phyloP scores from a whole-genome alignment of 2,329 filamentous ascomycete species.

The Beauveria medogensis region DNA sequence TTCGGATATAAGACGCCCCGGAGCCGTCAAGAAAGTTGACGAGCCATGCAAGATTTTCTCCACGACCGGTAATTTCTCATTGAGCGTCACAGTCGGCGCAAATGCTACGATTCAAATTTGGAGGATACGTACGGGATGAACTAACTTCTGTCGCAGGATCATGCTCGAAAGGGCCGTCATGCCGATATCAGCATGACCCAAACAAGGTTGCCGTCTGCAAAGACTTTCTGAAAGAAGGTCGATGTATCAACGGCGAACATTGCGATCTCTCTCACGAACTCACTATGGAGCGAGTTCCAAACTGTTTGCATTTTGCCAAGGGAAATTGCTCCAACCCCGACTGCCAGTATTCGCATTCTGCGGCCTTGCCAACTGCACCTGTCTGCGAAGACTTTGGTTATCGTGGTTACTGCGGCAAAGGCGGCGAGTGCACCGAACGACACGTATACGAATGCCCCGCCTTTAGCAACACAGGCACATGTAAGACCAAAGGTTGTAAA shows the following conservation, averaged over 20 bases:
- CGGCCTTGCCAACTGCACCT: conserved; percentile 64
- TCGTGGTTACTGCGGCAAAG: conserved; percentile 83
- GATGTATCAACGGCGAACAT: conserved; percentile 65
- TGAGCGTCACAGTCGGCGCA: conserved; percentile 12
- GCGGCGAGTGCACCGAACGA: conserved; percentile 66
- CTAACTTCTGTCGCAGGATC: conserved; percentile 58
- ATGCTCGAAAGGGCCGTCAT: conserved; percentile 73
- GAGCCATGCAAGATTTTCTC: conserved; percentile 67
- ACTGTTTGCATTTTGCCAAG: conserved; percentile 83
- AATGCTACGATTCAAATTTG: conserved; percentile 11
- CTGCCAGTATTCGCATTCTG: conserved; percentile 81
- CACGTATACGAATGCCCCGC: conserved; percentile 93
- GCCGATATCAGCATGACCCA: conserved; percentile 76
- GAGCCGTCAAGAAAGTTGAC: conserved; percentile 57
- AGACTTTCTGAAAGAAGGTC: conserved; percentile 70
- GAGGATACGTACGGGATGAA: conserved; percentile 17
- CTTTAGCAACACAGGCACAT: conserved; percentile 83
- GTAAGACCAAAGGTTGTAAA: conserved; percentile 73
- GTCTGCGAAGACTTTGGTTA: conserved; percentile 81
- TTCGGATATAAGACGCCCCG: conserved; percentile 34
- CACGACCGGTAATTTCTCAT: conserved; percentile 57
- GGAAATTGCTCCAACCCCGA: conserved; percentile 81
- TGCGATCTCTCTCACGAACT: conserved; percentile 90
- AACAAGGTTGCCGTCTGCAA: conserved; percentile 86
- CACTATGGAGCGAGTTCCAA: conserved; percentile 73